phyloP scores from a whole-genome alignment of 805 yeast species.

The Saturnispora bothae region DNA sequence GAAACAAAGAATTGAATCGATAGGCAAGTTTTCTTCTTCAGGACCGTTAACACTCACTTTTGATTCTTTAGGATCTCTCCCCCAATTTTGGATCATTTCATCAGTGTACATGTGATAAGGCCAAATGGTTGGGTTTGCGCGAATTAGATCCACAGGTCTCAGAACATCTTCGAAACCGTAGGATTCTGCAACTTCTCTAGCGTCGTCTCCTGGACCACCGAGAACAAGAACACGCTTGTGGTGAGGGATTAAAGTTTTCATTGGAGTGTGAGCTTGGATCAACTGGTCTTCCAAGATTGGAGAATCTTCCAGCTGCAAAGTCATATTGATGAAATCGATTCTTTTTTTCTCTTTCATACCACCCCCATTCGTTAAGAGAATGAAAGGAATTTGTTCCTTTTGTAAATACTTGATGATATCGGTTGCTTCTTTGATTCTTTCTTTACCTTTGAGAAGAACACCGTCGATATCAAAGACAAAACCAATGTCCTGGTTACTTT shows the following conservation, averaged over 20 bases:
- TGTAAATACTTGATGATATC: constrained; percentile 40
- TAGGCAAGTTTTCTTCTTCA: constrained; percentile 27
- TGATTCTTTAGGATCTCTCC: constrained; percentile 23
- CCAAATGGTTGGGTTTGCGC: constrained; percentile 46
- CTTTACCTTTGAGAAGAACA: constrained; percentile 65
- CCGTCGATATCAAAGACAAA: constrained; percentile 62
- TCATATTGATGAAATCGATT: constrained; percentile 37
- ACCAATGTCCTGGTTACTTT: constrained; percentile 18
- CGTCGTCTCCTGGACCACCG: constrained; percentile 71
- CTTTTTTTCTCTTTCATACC: constrained; percentile 62
- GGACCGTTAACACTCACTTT: constrained; percentile 20
- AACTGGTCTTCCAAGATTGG: constrained; percentile 46
- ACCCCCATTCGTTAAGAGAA: constrained; percentile 83
- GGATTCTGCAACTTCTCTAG: constrained; percentile 59
- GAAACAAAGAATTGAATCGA: constrained; percentile 75
- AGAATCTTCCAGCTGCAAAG: constrained; percentile 5
- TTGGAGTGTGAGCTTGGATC: constrained; percentile 84
- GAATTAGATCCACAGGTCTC: constrained; percentile 61
- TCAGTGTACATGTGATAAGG: constrained; percentile 54
- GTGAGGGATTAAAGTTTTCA: constrained; percentile 44
- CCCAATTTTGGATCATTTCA: constrained; percentile 35
- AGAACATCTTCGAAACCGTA: constrained; percentile 76
- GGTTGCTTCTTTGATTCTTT: constrained; percentile 55
- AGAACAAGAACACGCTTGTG: constrained; percentile 63
- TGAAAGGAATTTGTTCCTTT: constrained; percentile 53